Base-by-base conservation (phyloP, 2,329 filamentous ascomycete genomes). In the Aspergillus glaucus region DNA sequence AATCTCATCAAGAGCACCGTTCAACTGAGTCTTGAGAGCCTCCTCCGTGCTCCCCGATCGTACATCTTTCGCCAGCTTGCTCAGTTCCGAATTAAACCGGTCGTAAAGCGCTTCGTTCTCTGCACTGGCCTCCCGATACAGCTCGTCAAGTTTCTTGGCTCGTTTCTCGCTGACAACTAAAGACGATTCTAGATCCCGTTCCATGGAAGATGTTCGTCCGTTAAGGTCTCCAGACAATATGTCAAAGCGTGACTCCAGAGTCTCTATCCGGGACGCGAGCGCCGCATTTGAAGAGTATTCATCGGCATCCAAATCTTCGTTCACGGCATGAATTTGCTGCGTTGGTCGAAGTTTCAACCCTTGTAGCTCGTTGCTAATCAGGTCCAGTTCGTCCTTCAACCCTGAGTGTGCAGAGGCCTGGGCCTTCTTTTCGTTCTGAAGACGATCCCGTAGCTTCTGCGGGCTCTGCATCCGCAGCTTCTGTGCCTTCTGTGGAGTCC, bases 101-200 rank as follows among this genome's bases (percentile, higher is more conserved):
- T 92, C 87, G 67, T 96, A 96, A 48, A 97, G 76, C 26, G 92
- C 80, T 70, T 96, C 91, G 60, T 96, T 97, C 74, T 97, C 92
- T 0, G 88, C 87, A 59, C 84, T 89, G 14, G 85, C 81, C 62
- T 95, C 89, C 55, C 88, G 87, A 72, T 94, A 95, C 45, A 95
- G 74, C 69, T 94, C 87, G 64, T 96, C 91, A 46, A 96, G 81
- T 37, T 86, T 86, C 59, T 84, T 86, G 50, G 85, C 84, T 59
- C 93, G 91, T 50, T 79, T 79, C 65, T 96, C 90, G 12, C 81
- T 83, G 1, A 88, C 82, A 59, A 81, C 78, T 12, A 95, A 75
- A 1, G 84, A 84, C 17, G 75, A 81, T 39, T 88, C 82, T 57
- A 94, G 74, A 55, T 95, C 89, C 26, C 74, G 75, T 52, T 86